A percentile compares a stretch with the other conserved stretches of the same genome.
These are phyloP conservation scores for Mycothermus thermophilus DNA, from an alignment of 495 filamentous ascomycete genomes.

Conservation along the genomic window DNA sequence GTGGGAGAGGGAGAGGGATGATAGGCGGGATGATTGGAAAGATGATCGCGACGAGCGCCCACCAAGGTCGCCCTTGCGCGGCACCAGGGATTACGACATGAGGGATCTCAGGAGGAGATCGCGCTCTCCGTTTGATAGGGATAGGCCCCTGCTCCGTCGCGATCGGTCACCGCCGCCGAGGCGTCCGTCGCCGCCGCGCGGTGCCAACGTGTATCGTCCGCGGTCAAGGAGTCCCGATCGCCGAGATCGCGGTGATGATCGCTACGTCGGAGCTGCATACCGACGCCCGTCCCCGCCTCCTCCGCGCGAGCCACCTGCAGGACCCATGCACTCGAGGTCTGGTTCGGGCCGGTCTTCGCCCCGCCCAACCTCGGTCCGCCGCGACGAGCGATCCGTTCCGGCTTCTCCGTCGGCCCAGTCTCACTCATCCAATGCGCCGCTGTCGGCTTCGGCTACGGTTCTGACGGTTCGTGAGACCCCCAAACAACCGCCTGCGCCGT, in stretches of 20 bases:
- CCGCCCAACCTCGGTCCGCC: slow-evolving; percentile 25
- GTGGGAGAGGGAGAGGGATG: too few relatives aligned
- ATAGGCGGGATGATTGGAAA: slow-evolving; percentile 4
- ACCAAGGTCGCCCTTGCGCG: slow-evolving; percentile 13
- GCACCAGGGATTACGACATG: slow-evolving; percentile 14
- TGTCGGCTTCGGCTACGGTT: slow-evolving; percentile 16
- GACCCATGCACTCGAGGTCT: slow-evolving; percentile 30
- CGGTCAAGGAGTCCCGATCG: slow-evolving; percentile 32
- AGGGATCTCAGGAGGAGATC: slow-evolving; percentile 27
- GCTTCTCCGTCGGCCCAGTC: slow-evolving; percentile 25
- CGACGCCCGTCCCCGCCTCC: slow-evolving; percentile 29
- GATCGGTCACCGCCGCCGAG: slow-evolving; percentile 29
- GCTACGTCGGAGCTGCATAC: slow-evolving; percentile 21
- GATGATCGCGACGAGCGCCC: slow-evolving; percentile 4
- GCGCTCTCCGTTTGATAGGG: slow-evolving; percentile 33
- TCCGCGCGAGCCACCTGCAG: slow-evolving; percentile 27
- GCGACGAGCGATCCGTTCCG: slow-evolving; percentile 30
- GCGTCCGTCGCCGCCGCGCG: slow-evolving; percentile 24
- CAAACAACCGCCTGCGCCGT: slow-evolving; percentile 11
- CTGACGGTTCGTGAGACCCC: slow-evolving; percentile 16
- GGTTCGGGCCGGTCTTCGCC: slow-evolving; percentile 31
- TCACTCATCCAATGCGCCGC: slow-evolving; percentile 8
- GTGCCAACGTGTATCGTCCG: slow-evolving; percentile 25
- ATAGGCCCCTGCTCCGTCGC: slow-evolving; percentile 19
- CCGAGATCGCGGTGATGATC: slow-evolving; percentile 32